These are phyloP conservation scores for Solanum pimpinellifolium DNA, from an alignment of 257 asterid genomes.

Conservation along the genomic window DNA sequence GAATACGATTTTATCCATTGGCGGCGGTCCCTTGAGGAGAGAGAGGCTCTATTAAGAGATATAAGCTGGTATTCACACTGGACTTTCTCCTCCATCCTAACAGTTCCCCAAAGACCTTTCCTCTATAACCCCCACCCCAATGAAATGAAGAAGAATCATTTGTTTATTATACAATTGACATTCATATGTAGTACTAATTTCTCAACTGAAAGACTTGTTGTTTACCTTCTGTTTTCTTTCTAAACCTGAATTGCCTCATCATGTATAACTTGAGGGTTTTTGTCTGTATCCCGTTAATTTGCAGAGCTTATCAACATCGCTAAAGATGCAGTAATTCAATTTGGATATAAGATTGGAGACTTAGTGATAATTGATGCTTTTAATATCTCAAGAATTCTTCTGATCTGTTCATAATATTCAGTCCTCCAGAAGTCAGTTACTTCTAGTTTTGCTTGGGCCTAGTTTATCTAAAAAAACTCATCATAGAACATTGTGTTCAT, in stretches of 20 bases:
- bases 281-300: not conserved
- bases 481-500: not conserved
- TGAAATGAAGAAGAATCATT: not conserved
- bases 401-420: not conserved
- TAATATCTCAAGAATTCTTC: not conserved
- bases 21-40: conserved; percentile 92
- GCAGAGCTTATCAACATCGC: not conserved
- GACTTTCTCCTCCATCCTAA: not conserved
- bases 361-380: not conserved
- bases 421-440: not conserved
- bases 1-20: conserved; percentile 89
- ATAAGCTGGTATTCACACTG: conserved; percentile 59
- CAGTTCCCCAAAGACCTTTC: not conserved
- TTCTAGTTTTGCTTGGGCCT: not conserved
- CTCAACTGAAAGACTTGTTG: not conserved
- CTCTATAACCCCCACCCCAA: not conserved
- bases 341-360: not conserved
- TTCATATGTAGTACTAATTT: not conserved
- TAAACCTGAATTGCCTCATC: not conserved
- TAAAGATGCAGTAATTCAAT: not conserved
- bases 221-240: not conserved
- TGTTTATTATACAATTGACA: not conserved
- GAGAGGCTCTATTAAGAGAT: conserved; percentile 89
- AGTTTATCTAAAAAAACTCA: not conserved
- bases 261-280: not conserved